Percentiles rank a stretch among this genome's conserved stretches.
Conservation (phyloP, 768 basidiomycete genomes). For the Boletus pseudo-olivaceus region DNA sequence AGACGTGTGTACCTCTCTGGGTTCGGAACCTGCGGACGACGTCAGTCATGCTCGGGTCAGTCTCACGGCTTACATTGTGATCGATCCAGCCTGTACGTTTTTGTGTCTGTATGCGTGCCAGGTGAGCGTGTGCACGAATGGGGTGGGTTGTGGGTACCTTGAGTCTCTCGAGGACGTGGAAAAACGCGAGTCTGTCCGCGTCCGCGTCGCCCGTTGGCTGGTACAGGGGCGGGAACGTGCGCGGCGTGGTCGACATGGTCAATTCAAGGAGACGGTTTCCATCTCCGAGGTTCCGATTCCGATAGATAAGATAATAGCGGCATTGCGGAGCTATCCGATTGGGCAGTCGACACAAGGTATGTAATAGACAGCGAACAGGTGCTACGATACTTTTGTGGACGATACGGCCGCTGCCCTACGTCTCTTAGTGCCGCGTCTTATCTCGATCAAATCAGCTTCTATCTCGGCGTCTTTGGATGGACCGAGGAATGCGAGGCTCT, state of each 20-base stretch:
- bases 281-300: conserved; percentile 25
- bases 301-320: conserved; percentile 29
- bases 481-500: conserved; percentile 58
- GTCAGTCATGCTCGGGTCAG: conserved; percentile 4
- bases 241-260: conserved; percentile 20
- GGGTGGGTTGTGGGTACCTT: conserved; percentile 54
- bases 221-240: conserved; percentile 62
- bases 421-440: conserved; percentile 70
- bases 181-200: conserved; percentile 78
- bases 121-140: neutral
- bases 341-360: neutral
- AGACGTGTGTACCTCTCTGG: conserved; percentile 64
- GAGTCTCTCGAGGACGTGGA: conserved; percentile 83
- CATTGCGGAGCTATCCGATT: neutral
- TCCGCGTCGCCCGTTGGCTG: conserved; percentile 47
- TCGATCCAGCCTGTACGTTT: conserved; percentile 96
- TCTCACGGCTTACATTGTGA: conserved; percentile 40
- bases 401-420: conserved; percentile 32
- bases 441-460: conserved; percentile 74
- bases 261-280: neutral
- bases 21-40: conserved; percentile 57
- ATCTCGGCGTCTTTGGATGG: conserved; percentile 65
- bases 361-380: neutral
- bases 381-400: conserved; percentile 30
- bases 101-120: conserved; percentile 68